Evolutionary conservation across 495 filamentous ascomycete species (phyloP), one percentile per base, ranked within the genome.

Genomic region (Aspergillus asperescens): DNA sequence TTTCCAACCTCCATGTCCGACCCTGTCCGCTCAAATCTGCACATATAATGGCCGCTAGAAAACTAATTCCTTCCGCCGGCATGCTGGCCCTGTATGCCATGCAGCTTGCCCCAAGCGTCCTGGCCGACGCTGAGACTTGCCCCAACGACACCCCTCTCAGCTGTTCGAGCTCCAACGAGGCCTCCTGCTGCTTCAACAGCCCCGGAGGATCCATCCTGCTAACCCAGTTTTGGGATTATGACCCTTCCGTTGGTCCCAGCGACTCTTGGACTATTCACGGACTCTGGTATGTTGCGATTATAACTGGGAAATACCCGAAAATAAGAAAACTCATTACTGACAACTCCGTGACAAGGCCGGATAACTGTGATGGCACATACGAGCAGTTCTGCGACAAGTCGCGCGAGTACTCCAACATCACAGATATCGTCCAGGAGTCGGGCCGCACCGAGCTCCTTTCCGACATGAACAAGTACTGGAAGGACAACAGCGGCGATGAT

Each of bases 221-320:
- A 61, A 88, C 88, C 13, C 88, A 92, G 57, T 90, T 93, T 73
- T 95, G 88, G 87, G 87, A 92, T 59, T 77, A 79, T 0, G 63
- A 81, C 59, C 81, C 82, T 7, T 67, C 80, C 23, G 80, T 79
- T 2, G 84, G 83, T 0, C 85, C 83, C 1, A 70, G 71, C n/a
- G 78, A 90, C 60, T 82, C 81, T 41, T 93, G 87, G 88, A 92
- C 88, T 4, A 68, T 93, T 25, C 89, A 91, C 60, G 88, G 88
- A 16, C 71, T 93, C 35, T 92, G 89, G 75, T 78, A n/a, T n/a
- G n/a, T n/a, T n/a, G 61, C 20, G 66, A n/a, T n/a, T n/a, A n/a
- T n/a, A n/a, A n/a, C n/a, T n/a, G n/a, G n/a, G n/a, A n/a, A n/a
- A n/a, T n/a, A 16, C 22, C 10, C 27, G 9, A 5, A 7, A 29